Evolutionary conservation across 2,329 filamentous ascomycete genomes (phyloP), one percentile per base, ranked within the genome.

Genomic region (Hypoxylon sp.): DNA sequence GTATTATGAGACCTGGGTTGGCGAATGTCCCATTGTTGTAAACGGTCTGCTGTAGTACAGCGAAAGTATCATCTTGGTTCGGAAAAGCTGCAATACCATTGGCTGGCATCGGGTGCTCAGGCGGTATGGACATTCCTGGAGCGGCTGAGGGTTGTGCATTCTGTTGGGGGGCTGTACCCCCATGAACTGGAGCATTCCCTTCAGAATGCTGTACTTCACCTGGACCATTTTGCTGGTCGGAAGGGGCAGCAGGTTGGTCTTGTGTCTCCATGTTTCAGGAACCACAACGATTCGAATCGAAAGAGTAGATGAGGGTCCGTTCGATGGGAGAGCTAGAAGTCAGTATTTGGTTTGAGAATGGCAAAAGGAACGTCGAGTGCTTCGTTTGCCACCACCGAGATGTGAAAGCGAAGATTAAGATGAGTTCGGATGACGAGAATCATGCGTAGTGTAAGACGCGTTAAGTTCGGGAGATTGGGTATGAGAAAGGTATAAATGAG

Each of bases 1-100:
- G 68, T 56, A 69, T 63, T 49, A 65, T 56, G 47, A 67, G 24
- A 17, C 48, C 59, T 1, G 63, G 62, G 48, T 65, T 41, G n/a
- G 70, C 43, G 47, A 71, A 67, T 0, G 59, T 43, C 4, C 68
- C 69, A 49, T 70, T 71, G 49, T 57, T 64, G 41, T 67, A 71
- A 61, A 60, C 37, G 11, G 56, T 24, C 28, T 65, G 66, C 34
- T 64, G 62, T 7, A 70, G 46, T 6, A 56, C 46, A 30, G 60
- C 41, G 15, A 72, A 68, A 20, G 49, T 46, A 52, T 49, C 54
- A 63, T 68, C 60, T 19, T 60, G 54, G 43, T 59, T 53, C 24
- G 65, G 65, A 46, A 63, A 65, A 8, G 66, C n/a, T 20, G 58
- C 47, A 24, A 69, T 30, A 19, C 59, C 51, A 46, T 59, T 68